Evolutionary conservation across 257 asterid genomes (phyloP).

Genomic region (Fraxinus anomala): DNA sequence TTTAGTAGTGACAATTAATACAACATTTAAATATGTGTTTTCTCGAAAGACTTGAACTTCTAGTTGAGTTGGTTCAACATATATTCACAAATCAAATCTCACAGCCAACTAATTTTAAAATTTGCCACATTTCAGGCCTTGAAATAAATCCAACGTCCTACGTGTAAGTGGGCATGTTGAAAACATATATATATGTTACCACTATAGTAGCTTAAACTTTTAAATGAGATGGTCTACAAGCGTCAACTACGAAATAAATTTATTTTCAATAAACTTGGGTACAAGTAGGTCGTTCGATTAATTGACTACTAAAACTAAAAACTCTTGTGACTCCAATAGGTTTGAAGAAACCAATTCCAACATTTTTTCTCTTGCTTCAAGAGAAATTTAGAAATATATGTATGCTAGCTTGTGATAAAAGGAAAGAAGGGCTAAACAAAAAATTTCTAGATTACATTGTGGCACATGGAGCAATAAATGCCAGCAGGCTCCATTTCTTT

Average conservation of each 20-base stretch:
- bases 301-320: constrained; percentile 39
- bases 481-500: constrained; percentile 51
- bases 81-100: too few relatives aligned
- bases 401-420: constrained; percentile 25
- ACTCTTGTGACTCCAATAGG: constrained; percentile 32
- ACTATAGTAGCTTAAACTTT: background rate
- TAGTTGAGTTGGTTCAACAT: too few relatives aligned
- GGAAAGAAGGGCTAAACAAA: constrained; percentile 16
- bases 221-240: background rate
- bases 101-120: too few relatives aligned
- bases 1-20: too few relatives aligned
- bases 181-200: too few relatives aligned
- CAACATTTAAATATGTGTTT: too few relatives aligned
- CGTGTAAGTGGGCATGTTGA: too few relatives aligned
- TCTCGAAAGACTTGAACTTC: too few relatives aligned
- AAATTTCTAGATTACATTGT: constrained; percentile 35
- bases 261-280: background rate
- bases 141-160: too few relatives aligned
- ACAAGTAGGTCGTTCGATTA: constrained; percentile 31
- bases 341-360: constrained; percentile 15
- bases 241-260: background rate
- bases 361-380: constrained; percentile 15
- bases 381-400: constrained; percentile 15
- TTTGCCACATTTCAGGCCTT: too few relatives aligned
- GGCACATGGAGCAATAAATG: constrained; percentile 83